These are phyloP conservation scores for Ophiostoma himal-ulmi DNA, from an alignment of 2,329 filamentous ascomycete genomes.

Conservation along the genomic window DNA sequence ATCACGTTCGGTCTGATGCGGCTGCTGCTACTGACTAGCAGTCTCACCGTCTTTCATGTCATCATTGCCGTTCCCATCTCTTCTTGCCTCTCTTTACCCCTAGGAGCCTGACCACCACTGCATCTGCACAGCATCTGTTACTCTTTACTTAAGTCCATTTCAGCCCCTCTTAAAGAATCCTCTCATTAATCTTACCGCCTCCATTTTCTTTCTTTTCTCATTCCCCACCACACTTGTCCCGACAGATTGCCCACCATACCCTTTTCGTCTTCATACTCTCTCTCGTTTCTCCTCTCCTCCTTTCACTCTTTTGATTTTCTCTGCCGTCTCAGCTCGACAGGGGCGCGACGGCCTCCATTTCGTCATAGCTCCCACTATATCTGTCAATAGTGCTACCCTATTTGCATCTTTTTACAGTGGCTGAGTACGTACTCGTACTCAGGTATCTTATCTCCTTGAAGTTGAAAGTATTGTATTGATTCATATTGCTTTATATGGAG, in stretches of 20 bases:
- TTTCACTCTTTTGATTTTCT: not conserved
- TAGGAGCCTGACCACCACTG: not conserved
- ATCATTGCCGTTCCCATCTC: not conserved
- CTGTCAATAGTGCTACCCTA: not conserved
- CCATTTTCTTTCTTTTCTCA: not conserved
- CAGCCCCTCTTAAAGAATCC: not conserved
- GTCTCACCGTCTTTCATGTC: constrained; percentile 2
- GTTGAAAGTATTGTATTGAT: not conserved
- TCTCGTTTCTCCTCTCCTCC: not conserved
- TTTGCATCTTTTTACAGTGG: not conserved
- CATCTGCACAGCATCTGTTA: not conserved
- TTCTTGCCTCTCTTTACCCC: not conserved
- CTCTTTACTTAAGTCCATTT: not conserved
- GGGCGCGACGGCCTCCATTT: constrained; percentile 12
- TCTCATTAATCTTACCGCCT: constrained; percentile 1
- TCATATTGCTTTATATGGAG: not conserved
- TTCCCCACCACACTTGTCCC: constrained; percentile 3
- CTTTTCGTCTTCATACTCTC: not conserved
- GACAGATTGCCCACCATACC: not conserved
- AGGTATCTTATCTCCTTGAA: no score
- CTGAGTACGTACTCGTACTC: not conserved
- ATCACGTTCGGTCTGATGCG: not conserved
- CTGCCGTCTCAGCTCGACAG: constrained; percentile 10
- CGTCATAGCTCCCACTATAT: constrained; percentile 1
- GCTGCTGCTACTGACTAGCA: not conserved